Conservation (phyloP, 495 filamentous ascomycete genomes). For the Friedmanniomyces simplex region DNA sequence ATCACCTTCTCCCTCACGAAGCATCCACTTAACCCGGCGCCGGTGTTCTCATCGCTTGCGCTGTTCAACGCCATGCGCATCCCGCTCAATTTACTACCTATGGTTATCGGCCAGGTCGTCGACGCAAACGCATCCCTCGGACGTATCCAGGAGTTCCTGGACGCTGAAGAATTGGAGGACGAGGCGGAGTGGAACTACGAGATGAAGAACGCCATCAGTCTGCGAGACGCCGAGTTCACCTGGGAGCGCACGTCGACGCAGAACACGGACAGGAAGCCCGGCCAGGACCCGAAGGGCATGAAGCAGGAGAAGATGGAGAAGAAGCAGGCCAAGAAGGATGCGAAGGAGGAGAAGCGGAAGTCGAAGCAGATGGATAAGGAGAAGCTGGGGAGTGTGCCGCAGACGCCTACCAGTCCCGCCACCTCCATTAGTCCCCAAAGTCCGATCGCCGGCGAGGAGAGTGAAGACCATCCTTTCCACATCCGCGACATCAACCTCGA, state of each 20-base stretch:
- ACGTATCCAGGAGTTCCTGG: constrained; percentile 76
- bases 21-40: constrained; percentile 52
- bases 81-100: constrained; percentile 76
- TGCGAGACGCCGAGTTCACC: constrained; percentile 71
- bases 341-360: constrained; percentile 23
- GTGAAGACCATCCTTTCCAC: constrained; percentile 64
- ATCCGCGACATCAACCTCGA: constrained; percentile 63
- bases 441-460: constrained; percentile 40
- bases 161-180: constrained; percentile 76
- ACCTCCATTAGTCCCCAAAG: constrained; percentile 17
- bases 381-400: constrained; percentile 11
- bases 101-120: constrained; percentile 78
- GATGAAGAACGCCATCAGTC: constrained; percentile 56
- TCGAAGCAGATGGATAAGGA: constrained; percentile 26
- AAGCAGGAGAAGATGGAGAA: constrained; percentile 25
- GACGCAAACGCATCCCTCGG: constrained; percentile 79
- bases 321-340: constrained; percentile 32
- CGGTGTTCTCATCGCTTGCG: constrained; percentile 84
- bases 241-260: constrained; percentile 71
- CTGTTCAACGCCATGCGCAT: constrained; percentile 85
- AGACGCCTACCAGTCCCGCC: constrained; percentile 24
- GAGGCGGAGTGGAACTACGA: constrained; percentile 53
- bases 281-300: constrained; percentile 19
- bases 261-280: constrained; percentile 31
- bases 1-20: constrained; percentile 78